Base-by-base conservation (phyloP, 2,329 filamentous ascomycete species). In the Epichloe festucae region DNA sequence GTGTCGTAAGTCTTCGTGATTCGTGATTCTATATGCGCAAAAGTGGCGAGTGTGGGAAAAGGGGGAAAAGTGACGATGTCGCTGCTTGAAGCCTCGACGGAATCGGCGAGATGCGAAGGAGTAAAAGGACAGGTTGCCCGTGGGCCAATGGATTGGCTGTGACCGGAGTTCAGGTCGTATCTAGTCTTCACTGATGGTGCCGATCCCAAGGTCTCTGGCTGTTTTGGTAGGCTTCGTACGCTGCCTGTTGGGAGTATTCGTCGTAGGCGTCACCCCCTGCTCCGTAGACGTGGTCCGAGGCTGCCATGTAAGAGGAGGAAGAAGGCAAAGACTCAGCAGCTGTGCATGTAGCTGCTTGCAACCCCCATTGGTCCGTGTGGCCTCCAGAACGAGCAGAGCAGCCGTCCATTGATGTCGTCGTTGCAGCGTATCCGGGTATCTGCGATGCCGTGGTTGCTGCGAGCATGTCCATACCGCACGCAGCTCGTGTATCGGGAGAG, bases 141-240 rank as follows among this genome's bases (percentile, higher is more conserved):
- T 35, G 21, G 23, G 7, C 8, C 43, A 7, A 14, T 34, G 27
- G 43, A 10, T 17, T 7, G 15, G 3, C 7, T 7, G n/a, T 17
- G 5, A 3, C 11, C n/a, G 10, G 5, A 10, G n/a, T 14, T 21
- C 38, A 14, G 48, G 17, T 6, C 2, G 19, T 8, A 17, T 35
- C n/a, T 17, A 21, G 12, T 35, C 34, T 14, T 46, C 36, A 51
- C 31, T 43, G 44, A 7, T 47, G 50, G 45, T 11, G 15, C 21
- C 17, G 36, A 15, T 23, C 15, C 50, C 40, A 49, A 23, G 34
- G 36, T 2, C 40, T 31, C 6, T 46, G 40, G 23, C 40, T 23
- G 17, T 52, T 19, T n/a, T 47, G 50, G 21, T 49, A 52, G 12
- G 41, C 46, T 7, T 45, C 46, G 50, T 48, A 52, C 8, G 27